phyloP scores from a whole-genome alignment of 352 stramenopile genomes.

The Phytophthora pini region DNA sequence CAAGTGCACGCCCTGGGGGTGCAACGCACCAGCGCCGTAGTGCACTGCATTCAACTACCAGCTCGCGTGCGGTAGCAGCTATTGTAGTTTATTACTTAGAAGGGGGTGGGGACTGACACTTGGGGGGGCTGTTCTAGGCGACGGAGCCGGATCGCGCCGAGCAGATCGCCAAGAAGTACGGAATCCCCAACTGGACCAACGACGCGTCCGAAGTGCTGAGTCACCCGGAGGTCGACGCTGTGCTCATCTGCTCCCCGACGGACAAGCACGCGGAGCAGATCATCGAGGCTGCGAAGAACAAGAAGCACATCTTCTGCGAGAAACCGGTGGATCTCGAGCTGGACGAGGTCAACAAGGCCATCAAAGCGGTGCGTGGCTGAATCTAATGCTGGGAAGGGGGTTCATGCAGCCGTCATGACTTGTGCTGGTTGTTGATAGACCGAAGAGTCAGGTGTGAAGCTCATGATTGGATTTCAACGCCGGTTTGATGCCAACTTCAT shows the following conservation, averaged over 20 bases:
- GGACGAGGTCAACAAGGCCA: conserved; percentile 58
- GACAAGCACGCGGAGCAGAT: conserved; percentile 95
- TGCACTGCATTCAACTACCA: conserved; percentile 50
- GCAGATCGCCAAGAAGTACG: conserved; percentile 45
- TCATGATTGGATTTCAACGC: conserved; percentile 95
- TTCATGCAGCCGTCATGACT: not conserved
- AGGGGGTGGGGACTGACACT: conserved; percentile 6
- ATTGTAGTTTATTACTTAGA: not conserved
- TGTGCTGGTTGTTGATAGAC: conserved; percentile 14
- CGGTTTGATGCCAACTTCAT: conserved; percentile 96
- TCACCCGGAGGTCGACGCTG: conserved; percentile 93
- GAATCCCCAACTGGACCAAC: conserved; percentile 72
- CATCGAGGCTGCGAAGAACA: conserved; percentile 89
- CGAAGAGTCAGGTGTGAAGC: conserved; percentile 81
- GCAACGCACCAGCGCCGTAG: conserved; percentile 49
- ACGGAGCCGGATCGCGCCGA: conserved; percentile 37
- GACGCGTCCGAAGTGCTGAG: conserved; percentile 92
- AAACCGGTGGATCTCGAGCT: conserved; percentile 96
- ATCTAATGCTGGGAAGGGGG: not conserved
- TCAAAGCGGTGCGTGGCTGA: conserved; percentile 47
- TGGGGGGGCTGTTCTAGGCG: conserved; percentile 16
- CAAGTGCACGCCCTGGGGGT: conserved; percentile 65
- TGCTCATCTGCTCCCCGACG: conserved; percentile 97
- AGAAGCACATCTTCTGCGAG: conserved; percentile 97
- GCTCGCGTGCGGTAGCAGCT: conserved; percentile 19